phyloP scores from a whole-genome alignment of 768 basidiomycete genomes.

The Russula vinacea region DNA sequence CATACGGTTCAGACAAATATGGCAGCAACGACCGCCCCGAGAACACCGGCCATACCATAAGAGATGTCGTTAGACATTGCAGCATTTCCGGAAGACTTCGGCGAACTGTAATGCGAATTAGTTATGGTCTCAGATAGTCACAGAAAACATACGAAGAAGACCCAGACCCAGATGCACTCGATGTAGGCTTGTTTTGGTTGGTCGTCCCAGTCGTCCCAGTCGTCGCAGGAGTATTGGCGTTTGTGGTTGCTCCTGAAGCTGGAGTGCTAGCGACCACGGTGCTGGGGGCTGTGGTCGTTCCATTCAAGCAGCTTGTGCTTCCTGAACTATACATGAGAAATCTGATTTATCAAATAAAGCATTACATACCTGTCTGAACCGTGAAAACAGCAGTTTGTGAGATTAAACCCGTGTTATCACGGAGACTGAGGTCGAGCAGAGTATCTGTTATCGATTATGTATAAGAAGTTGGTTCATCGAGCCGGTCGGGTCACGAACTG shows the following conservation, averaged over 20 bases:
- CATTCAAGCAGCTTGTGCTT: conserved; percentile 41
- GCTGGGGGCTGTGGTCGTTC: conserved; percentile 1
- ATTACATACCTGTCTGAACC: conserved; percentile 36
- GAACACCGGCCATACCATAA: conserved; percentile 41
- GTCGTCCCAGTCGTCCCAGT: conserved; percentile 1
- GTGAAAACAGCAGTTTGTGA: conserved; percentile 54
- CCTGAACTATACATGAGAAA: conserved; percentile 28
- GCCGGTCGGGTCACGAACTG: conserved; percentile 38
- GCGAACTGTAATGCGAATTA: background rate
- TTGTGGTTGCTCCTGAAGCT: conserved; percentile 12
- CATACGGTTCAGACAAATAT: conserved; percentile 38
- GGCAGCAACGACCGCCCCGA: conserved; percentile 41
- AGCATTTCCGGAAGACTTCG: conserved; percentile 29
- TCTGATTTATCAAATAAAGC: background rate
- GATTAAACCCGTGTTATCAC: conserved; percentile 54
- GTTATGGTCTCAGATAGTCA: background rate
- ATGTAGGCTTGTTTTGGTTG: no score
- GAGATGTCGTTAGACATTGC: conserved; percentile 41
- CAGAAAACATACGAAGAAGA: conserved; percentile 6
- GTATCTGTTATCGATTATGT: conserved; percentile 40
- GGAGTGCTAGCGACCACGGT: conserved; percentile 18
- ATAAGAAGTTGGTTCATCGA: background rate
- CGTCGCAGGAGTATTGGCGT: background rate
- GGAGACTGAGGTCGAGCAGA: conserved; percentile 54
- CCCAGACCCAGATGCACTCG: no score